phyloP scores from a whole-genome alignment of 257 asterid species.

The Gentiana macrophylla region DNA sequence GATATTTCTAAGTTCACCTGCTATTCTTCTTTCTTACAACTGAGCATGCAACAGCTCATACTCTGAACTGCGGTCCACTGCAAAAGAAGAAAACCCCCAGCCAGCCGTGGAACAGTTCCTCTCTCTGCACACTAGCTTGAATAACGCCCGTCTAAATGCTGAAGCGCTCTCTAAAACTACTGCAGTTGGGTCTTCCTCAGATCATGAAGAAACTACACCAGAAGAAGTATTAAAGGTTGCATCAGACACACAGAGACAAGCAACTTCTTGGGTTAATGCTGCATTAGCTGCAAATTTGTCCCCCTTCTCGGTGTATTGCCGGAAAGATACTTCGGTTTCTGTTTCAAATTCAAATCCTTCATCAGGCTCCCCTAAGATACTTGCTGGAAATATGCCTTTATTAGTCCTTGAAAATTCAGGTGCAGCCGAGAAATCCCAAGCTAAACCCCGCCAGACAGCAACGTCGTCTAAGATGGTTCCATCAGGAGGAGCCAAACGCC shows the following conservation, averaged over 20 bases:
- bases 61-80: constrained; percentile 70
- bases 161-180: constrained; percentile 61
- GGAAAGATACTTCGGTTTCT: constrained; percentile 32
- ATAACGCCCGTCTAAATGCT: constrained; percentile 50
- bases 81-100: constrained; percentile 84
- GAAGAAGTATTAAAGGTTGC: constrained; percentile 51
- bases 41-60: constrained; percentile 49
- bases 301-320: constrained; percentile 53
- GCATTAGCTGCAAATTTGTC: constrained; percentile 72
- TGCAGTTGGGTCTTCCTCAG: constrained; percentile 34
- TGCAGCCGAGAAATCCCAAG: constrained; percentile 24
- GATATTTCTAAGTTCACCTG: not conserved
- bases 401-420: constrained; percentile 62
- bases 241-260: constrained; percentile 61
- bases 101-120: constrained; percentile 90
- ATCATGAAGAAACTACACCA: constrained; percentile 44
- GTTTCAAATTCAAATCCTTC: constrained; percentile 21
- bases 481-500: constrained; percentile 37
- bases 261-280: constrained; percentile 83
- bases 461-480: constrained; percentile 33
- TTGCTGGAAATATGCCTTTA: constrained; percentile 33
- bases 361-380: constrained; percentile 27
- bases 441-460: constrained; percentile 40
- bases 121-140: constrained; percentile 54
- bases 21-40: not conserved